Evolutionary conservation across 1,284 basidiomycete species (phyloP).

Genomic region (Trichosporon sp.): DNA sequence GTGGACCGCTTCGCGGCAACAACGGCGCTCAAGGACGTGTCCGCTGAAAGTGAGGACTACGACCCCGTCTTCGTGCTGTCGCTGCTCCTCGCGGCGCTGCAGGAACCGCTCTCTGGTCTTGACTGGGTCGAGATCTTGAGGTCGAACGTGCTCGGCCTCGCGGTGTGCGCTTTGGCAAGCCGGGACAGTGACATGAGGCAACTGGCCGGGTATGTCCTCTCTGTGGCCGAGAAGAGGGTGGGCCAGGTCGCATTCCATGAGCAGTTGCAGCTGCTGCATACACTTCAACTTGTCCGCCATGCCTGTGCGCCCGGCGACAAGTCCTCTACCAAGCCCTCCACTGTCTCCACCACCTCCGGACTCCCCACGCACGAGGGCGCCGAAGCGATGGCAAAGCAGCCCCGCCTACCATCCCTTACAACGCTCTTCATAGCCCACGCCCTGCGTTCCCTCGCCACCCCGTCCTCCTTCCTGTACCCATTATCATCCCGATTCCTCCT

Average conservation of each 20-base stretch:
- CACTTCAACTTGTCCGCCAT: conserved; percentile 67
- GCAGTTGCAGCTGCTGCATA: conserved; percentile 66
- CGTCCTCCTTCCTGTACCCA: conserved; percentile 73
- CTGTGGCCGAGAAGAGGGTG: conserved; percentile 7
- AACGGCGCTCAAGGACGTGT: conserved; percentile 17
- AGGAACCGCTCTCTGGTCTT: conserved; percentile 58
- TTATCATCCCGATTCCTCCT: conserved; percentile 72
- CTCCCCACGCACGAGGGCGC: not conserved
- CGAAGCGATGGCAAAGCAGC: conserved; percentile 33
- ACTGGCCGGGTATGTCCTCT: conserved; percentile 45
- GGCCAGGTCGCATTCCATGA: conserved; percentile 62
- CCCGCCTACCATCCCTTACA: conserved; percentile 59
- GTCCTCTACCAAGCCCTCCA: too few species aligned
- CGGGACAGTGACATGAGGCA: conserved; percentile 59
- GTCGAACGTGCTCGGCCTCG: conserved; percentile 69
- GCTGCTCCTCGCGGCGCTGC: conserved; percentile 61
- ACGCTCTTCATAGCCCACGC: conserved; percentile 75
- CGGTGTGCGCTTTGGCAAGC: conserved; percentile 68
- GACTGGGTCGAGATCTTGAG: conserved; percentile 81
- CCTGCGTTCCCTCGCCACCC: conserved; percentile 69
- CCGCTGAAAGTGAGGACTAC: conserved; percentile 53
- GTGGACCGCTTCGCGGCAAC: not conserved
- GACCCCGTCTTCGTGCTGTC: conserved; percentile 75
- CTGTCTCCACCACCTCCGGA: too few species aligned
- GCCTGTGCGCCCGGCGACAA: conserved; percentile 47